Percentiles rank a stretch among this genome's conserved stretches.
Evolutionary conservation across 176 grass and related monocot genomes (phyloP).

Genomic region (Alloteropsis semialata): DNA sequence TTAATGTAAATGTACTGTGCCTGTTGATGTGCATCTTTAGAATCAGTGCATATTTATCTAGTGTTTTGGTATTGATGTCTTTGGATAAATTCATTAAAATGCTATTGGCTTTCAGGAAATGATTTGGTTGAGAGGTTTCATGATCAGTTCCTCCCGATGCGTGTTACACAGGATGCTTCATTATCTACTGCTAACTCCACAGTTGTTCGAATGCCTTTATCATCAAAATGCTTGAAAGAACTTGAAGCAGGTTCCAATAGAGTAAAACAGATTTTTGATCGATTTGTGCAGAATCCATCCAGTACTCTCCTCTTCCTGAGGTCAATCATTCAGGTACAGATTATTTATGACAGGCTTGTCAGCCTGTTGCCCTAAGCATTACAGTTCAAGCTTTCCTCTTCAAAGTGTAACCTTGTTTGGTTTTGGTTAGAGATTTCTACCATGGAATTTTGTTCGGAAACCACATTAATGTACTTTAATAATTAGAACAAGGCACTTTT

Average conservation of each 20-base stretch:
- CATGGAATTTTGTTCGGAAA: not conserved
- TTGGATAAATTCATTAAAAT: slow-evolving; percentile 4
- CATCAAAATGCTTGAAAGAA: slow-evolving; percentile 84
- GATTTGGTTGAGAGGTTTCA: slow-evolving; percentile 89
- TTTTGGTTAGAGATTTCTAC: not conserved
- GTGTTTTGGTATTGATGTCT: not conserved
- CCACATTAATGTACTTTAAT: slow-evolving; percentile 9
- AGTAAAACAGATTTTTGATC: slow-evolving; percentile 86
- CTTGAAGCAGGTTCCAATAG: slow-evolving; percentile 71
- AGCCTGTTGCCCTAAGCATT: not conserved
- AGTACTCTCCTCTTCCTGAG: slow-evolving; percentile 74
- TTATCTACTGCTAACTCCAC: slow-evolving; percentile 73
- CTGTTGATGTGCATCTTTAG: slow-evolving; percentile 7
- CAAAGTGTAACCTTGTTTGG: not conserved
- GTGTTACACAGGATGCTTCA: slow-evolving; percentile 71
- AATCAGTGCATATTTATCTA: not conserved
- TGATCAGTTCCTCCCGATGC: slow-evolving; percentile 92
- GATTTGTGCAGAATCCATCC: slow-evolving; percentile 77
- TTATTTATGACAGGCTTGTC: slow-evolving; percentile 23
- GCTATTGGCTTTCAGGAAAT: slow-evolving; percentile 58
- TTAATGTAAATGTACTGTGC: slow-evolving; percentile 9
- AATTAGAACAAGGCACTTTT: slow-evolving; percentile 6
- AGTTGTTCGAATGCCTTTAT: slow-evolving; percentile 91
- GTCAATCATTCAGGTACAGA: slow-evolving; percentile 78
- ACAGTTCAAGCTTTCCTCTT: slow-evolving; percentile 4